Percentiles rank a stretch among this genome's conserved stretches.
Evolutionary conservation across 345 rosid genomes (phyloP).

Genomic region (Aquilaria malaccensis): DNA sequence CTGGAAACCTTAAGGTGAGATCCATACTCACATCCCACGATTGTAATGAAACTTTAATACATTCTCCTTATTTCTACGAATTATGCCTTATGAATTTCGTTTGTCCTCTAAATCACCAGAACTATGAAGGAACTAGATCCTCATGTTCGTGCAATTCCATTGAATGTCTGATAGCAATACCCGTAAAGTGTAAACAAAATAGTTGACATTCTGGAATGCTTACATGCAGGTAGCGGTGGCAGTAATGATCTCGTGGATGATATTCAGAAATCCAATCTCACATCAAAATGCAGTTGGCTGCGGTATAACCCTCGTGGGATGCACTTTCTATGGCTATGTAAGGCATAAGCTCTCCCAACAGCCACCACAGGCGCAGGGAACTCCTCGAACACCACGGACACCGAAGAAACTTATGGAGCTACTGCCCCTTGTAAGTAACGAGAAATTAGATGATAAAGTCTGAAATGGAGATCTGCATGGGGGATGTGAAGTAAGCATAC

Average conservation of each 20-base stretch:
- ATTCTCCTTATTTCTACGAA: neutral
- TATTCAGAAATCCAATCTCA: conserved; percentile 92
- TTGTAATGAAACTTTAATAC: neutral
- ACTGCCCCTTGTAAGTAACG: conserved; percentile 81
- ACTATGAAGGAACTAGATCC: no score
- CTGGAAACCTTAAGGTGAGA: conserved; percentile 98
- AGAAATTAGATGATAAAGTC: conserved; percentile 81
- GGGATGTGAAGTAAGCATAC: neutral
- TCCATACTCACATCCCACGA: neutral
- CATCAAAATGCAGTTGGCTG: conserved; percentile 88
- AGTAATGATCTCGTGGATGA: conserved; percentile 85
- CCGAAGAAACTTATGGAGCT: conserved; percentile 71
- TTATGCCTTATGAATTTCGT: neutral
- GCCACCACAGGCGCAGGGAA: conserved; percentile 73
- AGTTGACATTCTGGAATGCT: neutral
- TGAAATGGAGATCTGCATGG: conserved; percentile 17
- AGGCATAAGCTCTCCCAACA: conserved; percentile 85
- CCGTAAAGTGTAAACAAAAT: no score
- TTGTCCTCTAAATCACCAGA: neutral
- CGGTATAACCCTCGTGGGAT: conserved; percentile 79
- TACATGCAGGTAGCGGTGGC: conserved; percentile 85
- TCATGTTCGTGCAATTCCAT: no score
- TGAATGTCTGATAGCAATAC: no score
- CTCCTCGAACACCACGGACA: conserved; percentile 87
- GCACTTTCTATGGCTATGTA: conserved; percentile 93